These are phyloP conservation scores for Emericellopsis cladophorae DNA, from an alignment of 2,329 filamentous ascomycete species.

Conservation along the genomic window DNA sequence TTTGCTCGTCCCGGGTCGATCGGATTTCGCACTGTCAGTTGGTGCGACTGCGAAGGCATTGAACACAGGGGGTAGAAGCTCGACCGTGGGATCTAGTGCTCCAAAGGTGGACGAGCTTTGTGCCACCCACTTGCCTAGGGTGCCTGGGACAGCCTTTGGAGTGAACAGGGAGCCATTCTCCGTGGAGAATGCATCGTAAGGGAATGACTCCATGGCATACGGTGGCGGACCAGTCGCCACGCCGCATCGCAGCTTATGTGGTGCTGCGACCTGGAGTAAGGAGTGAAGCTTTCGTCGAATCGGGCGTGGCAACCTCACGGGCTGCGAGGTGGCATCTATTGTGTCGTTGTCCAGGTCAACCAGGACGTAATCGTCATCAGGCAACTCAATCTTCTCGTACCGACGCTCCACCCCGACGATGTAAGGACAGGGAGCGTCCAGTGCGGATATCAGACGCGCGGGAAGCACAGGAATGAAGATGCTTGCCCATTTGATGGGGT, in stretches of 20 bases:
- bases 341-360: slow-evolving; percentile 87
- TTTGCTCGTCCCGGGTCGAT: slow-evolving; percentile 67
- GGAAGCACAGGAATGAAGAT: slow-evolving; percentile 90
- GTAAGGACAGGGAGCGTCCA: slow-evolving; percentile 93
- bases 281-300: slow-evolving; percentile 82
- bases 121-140: slow-evolving; percentile 73
- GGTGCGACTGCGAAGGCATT: slow-evolving; percentile 81
- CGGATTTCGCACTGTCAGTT: slow-evolving; percentile 50
- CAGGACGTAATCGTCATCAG: slow-evolving; percentile 89
- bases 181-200: slow-evolving; percentile 77
- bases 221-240: slow-evolving; percentile 80
- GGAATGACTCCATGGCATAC: slow-evolving; percentile 87
- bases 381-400: slow-evolving; percentile 75
- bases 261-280: slow-evolving; percentile 78
- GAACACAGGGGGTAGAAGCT: slow-evolving; percentile 57
- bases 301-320: slow-evolving; percentile 72
- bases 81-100: slow-evolving; percentile 40
- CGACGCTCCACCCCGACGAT: slow-evolving; percentile 91
- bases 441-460: slow-evolving; percentile 72
- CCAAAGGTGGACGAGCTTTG: slow-evolving; percentile 85
- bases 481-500: slow-evolving; percentile 84
- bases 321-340: slow-evolving; percentile 71
- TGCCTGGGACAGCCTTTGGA: slow-evolving; percentile 54
- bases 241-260: slow-evolving; percentile 76
- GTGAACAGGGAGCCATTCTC: slow-evolving; percentile 76